These are phyloP conservation scores for Nyssa sinensis DNA, from an alignment of 148 eudicot species.

Conservation along the genomic window DNA sequence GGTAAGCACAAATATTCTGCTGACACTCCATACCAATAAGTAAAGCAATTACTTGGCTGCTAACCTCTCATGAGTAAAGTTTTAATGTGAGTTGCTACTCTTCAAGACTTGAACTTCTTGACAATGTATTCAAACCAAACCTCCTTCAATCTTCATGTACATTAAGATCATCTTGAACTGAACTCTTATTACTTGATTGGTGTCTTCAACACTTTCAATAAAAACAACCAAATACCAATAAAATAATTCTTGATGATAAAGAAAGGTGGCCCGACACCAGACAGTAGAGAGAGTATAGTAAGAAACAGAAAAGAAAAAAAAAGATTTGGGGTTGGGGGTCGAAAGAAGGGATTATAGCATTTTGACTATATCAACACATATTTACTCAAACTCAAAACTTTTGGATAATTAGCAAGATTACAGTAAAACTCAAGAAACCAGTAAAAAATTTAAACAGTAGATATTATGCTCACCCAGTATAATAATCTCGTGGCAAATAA, in stretches of 20 bases:
- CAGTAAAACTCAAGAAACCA: neutral
- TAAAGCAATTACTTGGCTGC: slow-evolving; percentile 33
- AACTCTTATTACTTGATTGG: slow-evolving; percentile 69
- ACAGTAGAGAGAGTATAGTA: neutral
- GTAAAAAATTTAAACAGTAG: too few species aligned
- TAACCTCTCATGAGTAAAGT: slow-evolving; percentile 57
- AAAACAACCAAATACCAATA: slow-evolving; percentile 30
- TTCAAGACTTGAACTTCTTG: slow-evolving; percentile 63
- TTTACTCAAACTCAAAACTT: neutral
- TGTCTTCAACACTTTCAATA: slow-evolving; percentile 61
- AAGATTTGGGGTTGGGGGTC: too few species aligned
- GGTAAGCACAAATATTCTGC: neutral
- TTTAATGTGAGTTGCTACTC: slow-evolving; percentile 30
- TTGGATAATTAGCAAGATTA: neutral
- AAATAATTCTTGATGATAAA: slow-evolving; percentile 9
- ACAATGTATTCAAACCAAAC: slow-evolving; percentile 49
- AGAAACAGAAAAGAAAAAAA: too few species aligned
- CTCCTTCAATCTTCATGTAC: slow-evolving; percentile 70
- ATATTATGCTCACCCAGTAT: slow-evolving; percentile 63
- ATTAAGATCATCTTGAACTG: slow-evolving; percentile 60
- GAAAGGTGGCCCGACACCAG: neutral
- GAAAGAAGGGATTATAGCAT: too few species aligned
- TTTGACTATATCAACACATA: neutral
- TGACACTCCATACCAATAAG: neutral
- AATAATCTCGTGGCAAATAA: slow-evolving; percentile 81